These are phyloP conservation scores for Colletotrichum coccodes DNA, from an alignment of 2,329 filamentous ascomycete genomes.

Conservation along the genomic window DNA sequence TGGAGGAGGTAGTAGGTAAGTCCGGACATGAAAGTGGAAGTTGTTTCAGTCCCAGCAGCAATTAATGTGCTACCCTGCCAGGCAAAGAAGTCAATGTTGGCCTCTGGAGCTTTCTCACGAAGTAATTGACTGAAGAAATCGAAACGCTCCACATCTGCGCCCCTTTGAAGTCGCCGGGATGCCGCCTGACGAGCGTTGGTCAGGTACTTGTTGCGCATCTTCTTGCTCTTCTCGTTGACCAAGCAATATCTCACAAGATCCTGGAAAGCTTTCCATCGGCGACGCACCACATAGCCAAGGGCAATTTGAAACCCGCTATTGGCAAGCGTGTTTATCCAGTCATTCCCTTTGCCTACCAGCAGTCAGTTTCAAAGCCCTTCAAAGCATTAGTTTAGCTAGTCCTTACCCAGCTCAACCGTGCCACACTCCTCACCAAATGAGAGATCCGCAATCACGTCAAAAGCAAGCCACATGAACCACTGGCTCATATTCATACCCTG, in stretches of 20 bases:
- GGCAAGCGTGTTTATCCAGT: constrained; percentile 17
- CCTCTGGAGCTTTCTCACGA: constrained; percentile 7
- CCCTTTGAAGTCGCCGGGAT: background rate
- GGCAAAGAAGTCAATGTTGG: constrained; percentile 11
- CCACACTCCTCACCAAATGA: constrained; percentile 41
- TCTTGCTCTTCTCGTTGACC: constrained; percentile 5
- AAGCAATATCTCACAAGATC: background rate
- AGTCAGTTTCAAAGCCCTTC: background rate
- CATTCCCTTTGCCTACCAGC: background rate
- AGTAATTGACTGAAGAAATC: constrained; percentile 21
- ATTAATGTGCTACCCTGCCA: constrained; percentile 3
- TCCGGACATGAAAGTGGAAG: constrained; percentile 12
- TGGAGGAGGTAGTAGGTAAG: constrained; percentile 9
- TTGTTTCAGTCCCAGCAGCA: constrained; percentile 16
- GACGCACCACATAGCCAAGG: constrained; percentile 4
- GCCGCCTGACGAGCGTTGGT: background rate
- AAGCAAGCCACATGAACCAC: constrained; percentile 42
- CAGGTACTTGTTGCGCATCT: constrained; percentile 9
- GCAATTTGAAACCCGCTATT: constrained; percentile 22
- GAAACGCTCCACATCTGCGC: constrained; percentile 1
- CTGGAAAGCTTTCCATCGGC: constrained; percentile 2
- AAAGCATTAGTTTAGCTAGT: background rate
- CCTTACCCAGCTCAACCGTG: constrained; percentile 33
- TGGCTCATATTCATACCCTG: constrained; percentile 42
- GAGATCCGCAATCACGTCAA: constrained; percentile 43